Evolutionary conservation across 768 basidiomycete genomes (phyloP), one percentile per base, ranked within the genome.

Genomic region (Trametes elegans): DNA sequence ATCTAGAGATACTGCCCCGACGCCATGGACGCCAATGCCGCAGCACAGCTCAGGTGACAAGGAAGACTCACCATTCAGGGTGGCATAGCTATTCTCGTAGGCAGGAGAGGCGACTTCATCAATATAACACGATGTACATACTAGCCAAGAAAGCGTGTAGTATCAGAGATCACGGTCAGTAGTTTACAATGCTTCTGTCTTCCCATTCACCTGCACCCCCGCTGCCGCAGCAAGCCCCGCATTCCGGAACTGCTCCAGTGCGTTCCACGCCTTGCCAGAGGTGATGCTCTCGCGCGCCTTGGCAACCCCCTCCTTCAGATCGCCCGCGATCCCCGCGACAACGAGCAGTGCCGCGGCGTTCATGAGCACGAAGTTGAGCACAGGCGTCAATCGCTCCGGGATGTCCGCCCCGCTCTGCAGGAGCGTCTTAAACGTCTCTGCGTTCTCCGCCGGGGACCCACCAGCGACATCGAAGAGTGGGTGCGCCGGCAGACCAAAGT

Each of bases 341-440:
- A 94, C 85, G 36, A 99, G 73, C 53, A 98, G 68, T 13, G 93
- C 95, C 5, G 93, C 85, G 3, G 95, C 83, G 64, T 99, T 98
- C 73, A 98, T 73, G 55, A 94, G 72, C 56, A 98, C 91, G 67
- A 94, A 98, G 64, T 97, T 85, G 44, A 85, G 71, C 32, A 96
- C 79, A 0, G 93, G 80, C 8, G 71, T 74, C 55, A 93, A 67
- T 4, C 70, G 70, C 49, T 74, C 73, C 0, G 87, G 84, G n/a
- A 85, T 74, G 18, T 78, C 66, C 4, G 72, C 70, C 0, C 83
- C 83, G 1, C 81, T 80, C 2, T 73, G 78, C 23, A 98, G 76
- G 64, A 97, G 71, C 28, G 68, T 63, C 58, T 72, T 78, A 69
- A 97, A 84, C 8, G 83, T 86, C 58, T 73, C 77, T 3, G 95